Evolutionary conservation across 2,329 filamentous ascomycete species (phyloP), one percentile per base, ranked within the genome.

Genomic region (Chalaropsis ovoidea): DNA sequence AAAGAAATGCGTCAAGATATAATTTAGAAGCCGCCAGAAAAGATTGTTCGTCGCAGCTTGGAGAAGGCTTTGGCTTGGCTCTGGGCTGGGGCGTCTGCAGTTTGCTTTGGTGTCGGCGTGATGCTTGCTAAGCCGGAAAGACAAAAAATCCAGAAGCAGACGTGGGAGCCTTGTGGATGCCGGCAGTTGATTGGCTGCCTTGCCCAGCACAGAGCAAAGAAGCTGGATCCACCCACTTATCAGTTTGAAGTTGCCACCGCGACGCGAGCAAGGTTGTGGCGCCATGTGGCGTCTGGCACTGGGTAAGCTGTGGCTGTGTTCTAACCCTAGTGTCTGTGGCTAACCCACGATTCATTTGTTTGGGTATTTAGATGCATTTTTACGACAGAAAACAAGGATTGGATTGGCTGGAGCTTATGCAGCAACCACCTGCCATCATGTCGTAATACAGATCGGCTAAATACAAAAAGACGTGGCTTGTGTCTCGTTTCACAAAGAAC

Each of bases 401-500:
- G 54, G 54, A 58, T 58, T 58, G 27, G 54, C 15, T 17, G n/a
- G 15, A n/a, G 54, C 27, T 58, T 58, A 35, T 58, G 6, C 52
- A 56, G 22, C 22, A 15, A 56, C 5, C 10, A 8, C 52, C 15
- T 56, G 22, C 24, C 22, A 35, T 35, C 24, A n/a, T 58, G 15
- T 13, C 54, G 24, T 58, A 58, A 58, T 31, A 31, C 31, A 58
- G 24, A 58, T 35, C 54, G 24, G 54, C 13, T 58, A 58, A 58
- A 58, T 58, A 19, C 11, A 13, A 58, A 13, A 58, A 13, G 31
- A 39, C 27, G 31, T 39, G 54, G 13, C 54, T 27, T n/a, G 54
- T 58, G 54, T 39, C 39, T 15, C 54, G 54, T 58, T 58, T 58
- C 54, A 58, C 54, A 58, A 58, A 35, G 17, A 39, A 58, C 24